Evolutionary conservation across 305 asterid genomes (phyloP).

Genomic region (Solanum hybrid): DNA sequence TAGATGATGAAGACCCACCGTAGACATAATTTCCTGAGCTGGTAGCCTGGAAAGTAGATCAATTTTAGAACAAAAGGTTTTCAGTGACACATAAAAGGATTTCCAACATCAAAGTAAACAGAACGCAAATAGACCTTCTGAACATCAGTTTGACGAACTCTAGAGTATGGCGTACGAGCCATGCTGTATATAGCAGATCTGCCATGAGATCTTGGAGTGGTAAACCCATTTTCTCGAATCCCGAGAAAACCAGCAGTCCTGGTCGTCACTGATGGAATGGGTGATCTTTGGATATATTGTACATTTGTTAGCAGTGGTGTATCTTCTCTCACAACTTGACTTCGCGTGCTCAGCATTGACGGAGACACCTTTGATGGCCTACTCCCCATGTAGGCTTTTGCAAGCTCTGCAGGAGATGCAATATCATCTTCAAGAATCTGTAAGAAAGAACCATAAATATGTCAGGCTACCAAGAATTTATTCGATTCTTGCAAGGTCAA

Average conservation of each 20-base stretch:
- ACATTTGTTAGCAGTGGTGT: conserved; percentile 25
- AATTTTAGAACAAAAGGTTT: not conserved
- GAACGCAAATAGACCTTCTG: conserved; percentile 16
- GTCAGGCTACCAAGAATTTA: conserved; percentile 1
- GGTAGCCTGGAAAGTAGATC: conserved; percentile 42
- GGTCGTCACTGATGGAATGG: conserved; percentile 29
- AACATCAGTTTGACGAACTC: conserved; percentile 19
- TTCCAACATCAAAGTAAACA: not conserved
- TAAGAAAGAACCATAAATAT: conserved; percentile 1
- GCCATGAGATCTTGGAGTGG: conserved; percentile 68
- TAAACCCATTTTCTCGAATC: conserved; percentile 52
- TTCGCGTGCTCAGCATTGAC: conserved; percentile 39
- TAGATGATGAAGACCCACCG: conserved; percentile 35
- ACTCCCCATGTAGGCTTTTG: conserved; percentile 86
- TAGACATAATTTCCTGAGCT: conserved; percentile 28
- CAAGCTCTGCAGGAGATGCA: conserved; percentile 86
- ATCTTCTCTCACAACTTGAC: conserved; percentile 42
- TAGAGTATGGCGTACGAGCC: conserved; percentile 43
- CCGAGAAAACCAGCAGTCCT: conserved; percentile 25
- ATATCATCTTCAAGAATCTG: conserved; percentile 59
- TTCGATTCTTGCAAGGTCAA: not conserved
- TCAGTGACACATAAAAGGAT: not conserved
- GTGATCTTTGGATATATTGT: conserved; percentile 36
- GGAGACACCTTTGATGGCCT: conserved; percentile 63
- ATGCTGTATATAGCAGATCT: conserved; percentile 45